phyloP scores from a whole-genome alignment of 805 yeast genomes.

The Candida lessepsii region DNA sequence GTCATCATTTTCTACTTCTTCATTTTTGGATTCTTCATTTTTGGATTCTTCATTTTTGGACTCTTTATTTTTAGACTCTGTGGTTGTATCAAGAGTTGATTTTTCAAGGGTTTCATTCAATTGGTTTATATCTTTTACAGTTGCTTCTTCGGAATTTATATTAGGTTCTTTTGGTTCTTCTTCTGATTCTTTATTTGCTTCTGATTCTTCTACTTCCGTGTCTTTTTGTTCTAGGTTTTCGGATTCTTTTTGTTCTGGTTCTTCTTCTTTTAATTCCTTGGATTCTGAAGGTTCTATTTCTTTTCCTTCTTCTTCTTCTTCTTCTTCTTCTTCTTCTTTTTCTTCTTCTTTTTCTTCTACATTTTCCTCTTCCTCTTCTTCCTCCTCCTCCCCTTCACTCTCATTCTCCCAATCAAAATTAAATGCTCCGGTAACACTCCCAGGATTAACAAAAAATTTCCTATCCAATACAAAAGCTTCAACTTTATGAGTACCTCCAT shows the following conservation, averaged over 20 bases:
- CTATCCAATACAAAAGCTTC: constrained; percentile 94
- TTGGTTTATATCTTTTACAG: background rate
- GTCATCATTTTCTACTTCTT: background rate
- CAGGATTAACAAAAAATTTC: constrained; percentile 93
- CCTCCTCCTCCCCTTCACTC: constrained; percentile 46
- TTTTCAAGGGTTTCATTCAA: constrained; percentile 1
- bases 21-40: too few species aligned
- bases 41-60: too few species aligned
- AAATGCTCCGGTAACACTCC: constrained; percentile 93
- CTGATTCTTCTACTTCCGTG: constrained; percentile 31
- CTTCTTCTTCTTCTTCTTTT: constrained; percentile 30
- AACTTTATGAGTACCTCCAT: constrained; percentile 92
- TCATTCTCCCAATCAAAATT: constrained; percentile 59
- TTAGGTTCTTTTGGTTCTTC: constrained; percentile 25
- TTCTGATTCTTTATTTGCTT: constrained; percentile 36
- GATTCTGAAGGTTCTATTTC: constrained; percentile 24
- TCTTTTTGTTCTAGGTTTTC: constrained; percentile 34
- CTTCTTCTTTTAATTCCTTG: constrained; percentile 16
- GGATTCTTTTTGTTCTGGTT: constrained; percentile 40
- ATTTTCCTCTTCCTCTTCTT: constrained; percentile 23
- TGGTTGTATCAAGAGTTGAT: background rate
- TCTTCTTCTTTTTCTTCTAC: constrained; percentile 27
- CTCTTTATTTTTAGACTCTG: background rate
- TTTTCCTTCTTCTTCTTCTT: constrained; percentile 28
- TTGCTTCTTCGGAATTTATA: constrained; percentile 2